These are phyloP conservation scores for Arthroderma uncinatum DNA, from an alignment of 2,329 filamentous ascomycete species.

Conservation along the genomic window DNA sequence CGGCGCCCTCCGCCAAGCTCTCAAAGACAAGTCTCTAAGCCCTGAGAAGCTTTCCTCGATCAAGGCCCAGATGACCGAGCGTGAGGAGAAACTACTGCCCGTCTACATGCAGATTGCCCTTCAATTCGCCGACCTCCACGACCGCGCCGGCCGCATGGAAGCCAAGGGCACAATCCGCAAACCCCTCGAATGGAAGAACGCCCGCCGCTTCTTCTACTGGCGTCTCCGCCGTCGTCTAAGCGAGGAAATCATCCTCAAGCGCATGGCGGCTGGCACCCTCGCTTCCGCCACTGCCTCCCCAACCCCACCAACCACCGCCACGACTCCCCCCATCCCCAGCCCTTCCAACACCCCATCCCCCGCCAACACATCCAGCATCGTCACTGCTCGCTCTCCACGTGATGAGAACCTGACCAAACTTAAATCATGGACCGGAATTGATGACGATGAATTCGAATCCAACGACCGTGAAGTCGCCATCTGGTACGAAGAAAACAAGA, in stretches of 20 bases:
- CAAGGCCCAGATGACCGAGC: conserved; percentile 71
- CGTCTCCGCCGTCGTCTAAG: conserved; percentile 91
- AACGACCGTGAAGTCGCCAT: conserved; percentile 74
- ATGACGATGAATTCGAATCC: conserved; percentile 56
- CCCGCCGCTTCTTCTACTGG: conserved; percentile 99
- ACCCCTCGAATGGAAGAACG: conserved; percentile 72
- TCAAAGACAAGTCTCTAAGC: conserved; percentile 54
- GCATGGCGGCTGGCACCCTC: conserved; percentile 50
- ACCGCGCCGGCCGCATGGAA: conserved; percentile 94
- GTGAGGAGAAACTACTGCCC: conserved; percentile 80
- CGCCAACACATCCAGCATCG: conserved; percentile 22
- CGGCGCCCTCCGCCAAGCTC: conserved; percentile 67
- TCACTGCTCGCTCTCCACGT: conserved; percentile 40
- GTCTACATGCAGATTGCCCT: conserved; percentile 93
- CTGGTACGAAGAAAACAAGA: conserved; percentile 95
- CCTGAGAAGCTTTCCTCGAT: conserved; percentile 65
- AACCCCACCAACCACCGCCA: conserved; percentile 25
- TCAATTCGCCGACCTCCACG: conserved; percentile 94
- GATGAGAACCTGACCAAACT: conserved; percentile 61
- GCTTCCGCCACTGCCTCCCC: conserved; percentile 21
- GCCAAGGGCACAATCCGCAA: conserved; percentile 90
- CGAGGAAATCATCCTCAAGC: conserved; percentile 93
- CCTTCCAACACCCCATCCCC: conserved; percentile 24
- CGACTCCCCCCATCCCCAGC: conserved; percentile 34
- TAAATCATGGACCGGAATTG: conserved; percentile 68